Evolutionary conservation across 495 filamentous ascomycete genomes (phyloP).

Genomic region (Aspergillus hancockii): DNA sequence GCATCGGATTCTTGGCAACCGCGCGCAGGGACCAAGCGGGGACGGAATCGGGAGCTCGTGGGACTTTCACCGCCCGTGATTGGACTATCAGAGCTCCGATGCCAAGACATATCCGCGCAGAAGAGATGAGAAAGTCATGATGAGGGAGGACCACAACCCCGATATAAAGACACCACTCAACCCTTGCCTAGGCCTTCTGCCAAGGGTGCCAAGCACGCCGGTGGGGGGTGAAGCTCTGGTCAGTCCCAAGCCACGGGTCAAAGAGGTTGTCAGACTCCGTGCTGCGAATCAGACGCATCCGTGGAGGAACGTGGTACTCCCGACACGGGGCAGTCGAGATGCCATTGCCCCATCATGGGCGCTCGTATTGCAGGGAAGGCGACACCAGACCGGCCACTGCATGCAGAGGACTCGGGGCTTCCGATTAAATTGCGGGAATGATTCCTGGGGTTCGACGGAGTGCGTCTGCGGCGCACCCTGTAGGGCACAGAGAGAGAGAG

Average conservation of each 20-base stretch:
- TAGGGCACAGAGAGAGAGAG: too few species aligned
- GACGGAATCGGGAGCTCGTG: neutral
- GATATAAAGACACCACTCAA: neutral
- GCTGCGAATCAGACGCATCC: slow-evolving; percentile 3
- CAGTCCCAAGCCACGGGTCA: neutral
- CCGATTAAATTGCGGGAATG: too few species aligned
- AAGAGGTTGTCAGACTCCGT: neutral
- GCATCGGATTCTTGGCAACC: neutral
- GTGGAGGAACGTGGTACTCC: slow-evolving; percentile 1
- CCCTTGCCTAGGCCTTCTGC: neutral
- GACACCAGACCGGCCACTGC: too few species aligned
- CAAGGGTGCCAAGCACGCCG: slow-evolving; percentile 1
- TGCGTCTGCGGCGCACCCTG: too few species aligned
- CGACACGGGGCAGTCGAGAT: neutral
- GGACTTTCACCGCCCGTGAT: neutral
- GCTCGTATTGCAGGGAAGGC: neutral
- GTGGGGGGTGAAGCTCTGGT: neutral
- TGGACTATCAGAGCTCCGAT: neutral
- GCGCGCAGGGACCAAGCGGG: neutral
- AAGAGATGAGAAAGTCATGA: too few species aligned
- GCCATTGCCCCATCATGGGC: neutral
- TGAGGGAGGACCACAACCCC: neutral
- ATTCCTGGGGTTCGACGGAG: too few species aligned
- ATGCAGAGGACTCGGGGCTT: too few species aligned
- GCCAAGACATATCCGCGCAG: neutral